Evolutionary conservation across 257 asterid species (phyloP), one percentile per base, ranked within the genome.

Genomic region (Hygrophila difformis): DNA sequence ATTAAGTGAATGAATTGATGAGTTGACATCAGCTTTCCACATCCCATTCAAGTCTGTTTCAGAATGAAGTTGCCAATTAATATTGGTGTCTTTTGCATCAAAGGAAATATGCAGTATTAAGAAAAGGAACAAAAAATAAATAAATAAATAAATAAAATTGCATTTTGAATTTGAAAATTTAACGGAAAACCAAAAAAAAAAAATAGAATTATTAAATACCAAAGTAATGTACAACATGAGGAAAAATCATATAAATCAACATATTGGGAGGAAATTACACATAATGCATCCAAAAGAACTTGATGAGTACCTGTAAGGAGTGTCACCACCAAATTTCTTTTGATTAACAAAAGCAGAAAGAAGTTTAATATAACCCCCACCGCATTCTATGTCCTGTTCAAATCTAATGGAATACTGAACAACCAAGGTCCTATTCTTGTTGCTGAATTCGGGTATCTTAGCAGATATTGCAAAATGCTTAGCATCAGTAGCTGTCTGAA

Each of bases 381-480:
- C 98, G 39, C 98, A 89, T 67, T 89, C 98, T 40, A 89, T 89
- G 65, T 89, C 96, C 65, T 91, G 96, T 70, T 91, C 99, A 24
- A 86, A 39, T 62, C 75, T 82, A 39, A 91, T 82, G 41, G 99
- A 91, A 44, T 82, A 91, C 39, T 91, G 99, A 28, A 91, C 57
- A 45, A 91, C 94, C 70, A 91, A 66, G 4, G 95, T 86, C 53
- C 87, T 80, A 50, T 91, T 78, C 76, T 70, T 91, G 82, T 91
- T 91, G 77, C 75, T 82, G 71, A 86, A 91, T 40, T 86, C 94
- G 1, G 95, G 92, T 60, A 86, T 61, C 81, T 91, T 91, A 10
- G 99, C 99, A 18, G 99, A 91, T 52, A 86, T 70, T 12, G 99
- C 88, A 29, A 57, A 91, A 72, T 86, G 96, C 56, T 65, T 73